Base-by-base conservation (phyloP, 768 basidiomycete species). In the Leccinum subtestaceum region DNA sequence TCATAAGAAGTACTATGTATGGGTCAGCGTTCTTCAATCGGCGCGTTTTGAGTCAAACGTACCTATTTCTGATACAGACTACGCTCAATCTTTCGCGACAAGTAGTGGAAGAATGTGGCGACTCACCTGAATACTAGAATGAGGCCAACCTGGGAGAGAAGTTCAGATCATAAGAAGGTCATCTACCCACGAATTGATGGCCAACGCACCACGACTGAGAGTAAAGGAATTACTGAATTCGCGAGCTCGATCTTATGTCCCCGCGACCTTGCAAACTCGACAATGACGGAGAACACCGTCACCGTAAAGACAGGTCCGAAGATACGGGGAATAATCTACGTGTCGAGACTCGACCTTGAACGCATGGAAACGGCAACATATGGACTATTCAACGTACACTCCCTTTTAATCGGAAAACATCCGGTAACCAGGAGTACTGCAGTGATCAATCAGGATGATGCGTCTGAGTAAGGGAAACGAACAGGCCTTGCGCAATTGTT, bases 341-440 rank as follows among this genome's bases (percentile, higher is more conserved):
- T 17, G 48, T 53, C 19, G 32, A 34, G 32, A 34, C 12, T 34
- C 32, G 15, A 29, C 45, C 58, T 34, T 69, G 60, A 58, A 43
- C 34, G 36, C 49, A n/a, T 40, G 53, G 38, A 52, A 45, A 36
- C 47, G 25, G 21, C 52, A 45, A 51, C 17, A 49, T 23, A 17
- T n/a, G 53, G 49, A 29, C 23, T 46, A 38, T 10, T 64, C 13
- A 17, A 77, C 87, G 65, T 70, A 93, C 90, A 63, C 88, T 92
- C 64, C 91, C 89, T 78, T 93, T 86, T 62, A 94, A 56, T 43
- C 93, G 84, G 47, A 95, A 77, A 19, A 95, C 90, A 72, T 95
- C 93, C 2, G 93, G 91, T 12, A 95, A 77, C 93, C 93, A 95
- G 15, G 90, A 91, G 70, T 91, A 93, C 89, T 91, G 17, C 11